Base-by-base conservation (phyloP, 192 early-diverging fungal genomes). In the Bifiguratus adelaidae region DNA sequence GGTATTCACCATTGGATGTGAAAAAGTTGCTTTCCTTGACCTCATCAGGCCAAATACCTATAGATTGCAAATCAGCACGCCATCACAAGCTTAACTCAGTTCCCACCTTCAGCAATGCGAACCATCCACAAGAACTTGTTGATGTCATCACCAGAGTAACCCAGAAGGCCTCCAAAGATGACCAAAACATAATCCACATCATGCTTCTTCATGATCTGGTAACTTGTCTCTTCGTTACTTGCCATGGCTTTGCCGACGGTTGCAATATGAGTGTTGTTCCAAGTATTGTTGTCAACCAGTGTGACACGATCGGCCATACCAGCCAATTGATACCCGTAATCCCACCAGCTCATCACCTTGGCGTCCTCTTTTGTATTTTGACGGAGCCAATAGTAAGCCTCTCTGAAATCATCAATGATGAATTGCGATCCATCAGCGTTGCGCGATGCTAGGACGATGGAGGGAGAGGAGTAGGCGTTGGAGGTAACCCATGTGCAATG, bases 51-150 rank as follows among this genome's bases (percentile, higher is more conserved):
- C 86, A 99, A 2, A 99, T 90, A n/a, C 61, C 61, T 41, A 20
- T 9, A 42, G 8, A 12, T 13, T 13, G 32, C 0, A 34, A 34
- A 34, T 15, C 11, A 11, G 15, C n/a, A 33, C 8, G 32, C 11
- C 32, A 34, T 13, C 32, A 11, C 32, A n/a, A n/a, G n/a, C n/a
- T n/a, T 16, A n/a, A 18, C 13, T 9, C 11, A 11, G 41, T 21
- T 13, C 20, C 16, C 13, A 13, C 92, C 92, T 67, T 95, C 89
- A 0, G 88, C 92, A 61, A 99, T 99, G 41, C 97, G 83, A 47
- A 98, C 85, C 97, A 99, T 99, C 97, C 97, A 99, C 69, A 99
- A 53, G 73, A 95, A 99, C 71, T 99, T 99, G 80, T 99, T 99
- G 73, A 99, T 94, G 63, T 99, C 97, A 67, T 99, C 97, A 16